Conservation (phyloP, 306 rosid genomes). For the Cajanus cajan region DNA sequence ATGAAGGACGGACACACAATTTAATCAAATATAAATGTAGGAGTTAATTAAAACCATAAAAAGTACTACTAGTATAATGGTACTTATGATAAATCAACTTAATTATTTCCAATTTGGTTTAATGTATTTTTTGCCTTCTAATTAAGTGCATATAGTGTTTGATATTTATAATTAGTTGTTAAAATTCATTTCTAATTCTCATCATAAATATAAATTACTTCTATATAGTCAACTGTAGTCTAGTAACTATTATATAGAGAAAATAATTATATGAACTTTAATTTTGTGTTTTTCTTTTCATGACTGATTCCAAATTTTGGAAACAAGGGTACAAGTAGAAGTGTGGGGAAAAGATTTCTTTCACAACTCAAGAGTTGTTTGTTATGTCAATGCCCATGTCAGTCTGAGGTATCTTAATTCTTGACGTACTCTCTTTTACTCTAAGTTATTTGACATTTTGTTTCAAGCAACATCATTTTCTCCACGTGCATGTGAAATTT, state of each 20-base stretch:
- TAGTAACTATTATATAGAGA: background rate
- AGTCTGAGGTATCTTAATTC: slow-evolving; percentile 50
- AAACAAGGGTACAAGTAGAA: slow-evolving; percentile 38
- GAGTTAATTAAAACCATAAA: background rate
- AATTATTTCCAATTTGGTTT: background rate
- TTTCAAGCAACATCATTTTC: slow-evolving; percentile 10
- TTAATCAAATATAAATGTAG: background rate
- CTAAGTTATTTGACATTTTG: background rate
- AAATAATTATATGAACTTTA: slow-evolving; percentile 2
- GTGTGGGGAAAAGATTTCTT: slow-evolving; percentile 43
- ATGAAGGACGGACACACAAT: background rate
- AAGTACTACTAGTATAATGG: background rate
- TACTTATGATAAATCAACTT: background rate
- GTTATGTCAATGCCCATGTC: slow-evolving; percentile 26
- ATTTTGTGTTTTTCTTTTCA: background rate
- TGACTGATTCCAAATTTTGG: slow-evolving; percentile 14
- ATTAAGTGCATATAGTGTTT: background rate
- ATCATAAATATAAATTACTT: background rate
- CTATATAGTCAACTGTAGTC: background rate
- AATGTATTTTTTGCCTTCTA: background rate
- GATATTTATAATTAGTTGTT: background rate
- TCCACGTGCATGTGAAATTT: background rate
- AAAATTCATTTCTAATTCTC: background rate
- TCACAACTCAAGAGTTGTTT: slow-evolving; percentile 50
- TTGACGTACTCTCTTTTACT: background rate